Evolutionary conservation across 805 yeast genomes (phyloP).

Genomic region (Phaffomyces thermotolerans): DNA sequence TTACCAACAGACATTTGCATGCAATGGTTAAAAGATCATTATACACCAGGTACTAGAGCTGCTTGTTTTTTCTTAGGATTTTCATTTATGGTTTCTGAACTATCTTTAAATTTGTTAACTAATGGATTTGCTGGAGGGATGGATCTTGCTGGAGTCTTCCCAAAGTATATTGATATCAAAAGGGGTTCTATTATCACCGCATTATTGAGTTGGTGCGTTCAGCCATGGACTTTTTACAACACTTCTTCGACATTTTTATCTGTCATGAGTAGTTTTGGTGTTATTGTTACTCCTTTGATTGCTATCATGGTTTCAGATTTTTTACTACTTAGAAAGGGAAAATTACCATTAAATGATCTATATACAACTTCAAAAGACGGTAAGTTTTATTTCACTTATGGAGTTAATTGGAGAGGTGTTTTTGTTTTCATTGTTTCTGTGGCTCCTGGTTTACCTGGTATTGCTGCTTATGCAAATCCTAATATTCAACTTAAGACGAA

Average conservation of each 20-base stretch:
- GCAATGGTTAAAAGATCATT: conserved; percentile 32
- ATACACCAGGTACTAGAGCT: conserved; percentile 30
- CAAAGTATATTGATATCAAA: conserved; percentile 15
- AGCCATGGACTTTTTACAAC: conserved; percentile 35
- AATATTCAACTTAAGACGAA: conserved; percentile 16
- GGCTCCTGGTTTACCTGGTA: conserved; percentile 34
- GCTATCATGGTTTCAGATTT: conserved; percentile 31
- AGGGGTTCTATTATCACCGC: conserved; percentile 30
- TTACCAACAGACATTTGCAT: conserved; percentile 31
- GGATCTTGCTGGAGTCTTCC: conserved; percentile 19
- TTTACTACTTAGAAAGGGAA: conserved; percentile 26
- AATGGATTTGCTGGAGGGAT: conserved; percentile 30
- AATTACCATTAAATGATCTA: conserved; percentile 28
- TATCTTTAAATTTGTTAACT: conserved; percentile 29
- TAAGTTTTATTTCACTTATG: conserved; percentile 25
- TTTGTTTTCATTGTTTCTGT: conserved; percentile 24
- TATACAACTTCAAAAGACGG: conserved; percentile 26
- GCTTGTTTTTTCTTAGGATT: conserved; percentile 35
- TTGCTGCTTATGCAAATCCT: conserved; percentile 26
- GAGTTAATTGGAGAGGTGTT: conserved; percentile 26
- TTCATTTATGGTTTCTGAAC: conserved; percentile 29
- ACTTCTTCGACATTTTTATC: conserved; percentile 29
- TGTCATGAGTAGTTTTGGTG: conserved; percentile 33
- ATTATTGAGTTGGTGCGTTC: conserved; percentile 30
- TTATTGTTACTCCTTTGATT: conserved; percentile 31